phyloP scores from a whole-genome alignment of 2,329 filamentous ascomycete species.

The Fusarium verticillioides region DNA sequence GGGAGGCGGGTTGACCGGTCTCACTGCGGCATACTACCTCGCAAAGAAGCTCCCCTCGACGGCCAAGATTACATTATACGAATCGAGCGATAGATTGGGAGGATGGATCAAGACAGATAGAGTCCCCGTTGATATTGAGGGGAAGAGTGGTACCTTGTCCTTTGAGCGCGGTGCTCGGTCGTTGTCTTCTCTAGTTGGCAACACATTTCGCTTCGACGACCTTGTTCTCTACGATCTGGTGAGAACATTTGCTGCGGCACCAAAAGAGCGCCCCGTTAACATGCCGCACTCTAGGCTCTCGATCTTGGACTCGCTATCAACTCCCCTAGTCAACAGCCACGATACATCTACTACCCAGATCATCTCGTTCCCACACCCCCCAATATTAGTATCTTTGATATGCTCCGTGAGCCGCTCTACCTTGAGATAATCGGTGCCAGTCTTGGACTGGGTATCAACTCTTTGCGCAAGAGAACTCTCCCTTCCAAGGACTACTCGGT shows the following conservation, averaged over 20 bases:
- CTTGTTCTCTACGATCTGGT: slow-evolving; percentile 78
- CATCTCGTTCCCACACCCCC: slow-evolving; percentile 60
- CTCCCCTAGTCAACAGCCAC: slow-evolving; percentile 60
- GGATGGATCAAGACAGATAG: slow-evolving; percentile 83
- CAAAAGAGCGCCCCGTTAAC: slow-evolving; percentile 20
- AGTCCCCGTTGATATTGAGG: slow-evolving; percentile 66
- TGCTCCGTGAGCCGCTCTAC: slow-evolving; percentile 49
- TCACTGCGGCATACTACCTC: slow-evolving; percentile 82
- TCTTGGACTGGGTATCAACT: slow-evolving; percentile 42
- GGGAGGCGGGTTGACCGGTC: slow-evolving; percentile 85
- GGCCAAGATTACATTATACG: slow-evolving; percentile 83
- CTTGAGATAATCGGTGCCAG: slow-evolving; percentile 45
- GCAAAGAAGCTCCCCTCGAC: slow-evolving; percentile 70
- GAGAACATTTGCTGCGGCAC: slow-evolving; percentile 43
- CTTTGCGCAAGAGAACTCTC: slow-evolving; percentile 29
- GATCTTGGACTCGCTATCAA: slow-evolving; percentile 56
- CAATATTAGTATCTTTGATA: slow-evolving; percentile 37
- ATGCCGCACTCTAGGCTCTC: slow-evolving; percentile 45
- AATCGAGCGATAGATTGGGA: slow-evolving; percentile 75
- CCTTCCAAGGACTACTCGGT: slow-evolving; percentile 50
- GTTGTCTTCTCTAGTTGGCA: slow-evolving; percentile 65
- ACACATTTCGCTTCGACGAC: slow-evolving; percentile 63
- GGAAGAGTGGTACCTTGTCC: slow-evolving; percentile 66
- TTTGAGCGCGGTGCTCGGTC: slow-evolving; percentile 90
- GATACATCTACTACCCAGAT: slow-evolving; percentile 91